Conservation (phyloP, 495 filamentous ascomycete species). For the Penicillium silybi region DNA sequence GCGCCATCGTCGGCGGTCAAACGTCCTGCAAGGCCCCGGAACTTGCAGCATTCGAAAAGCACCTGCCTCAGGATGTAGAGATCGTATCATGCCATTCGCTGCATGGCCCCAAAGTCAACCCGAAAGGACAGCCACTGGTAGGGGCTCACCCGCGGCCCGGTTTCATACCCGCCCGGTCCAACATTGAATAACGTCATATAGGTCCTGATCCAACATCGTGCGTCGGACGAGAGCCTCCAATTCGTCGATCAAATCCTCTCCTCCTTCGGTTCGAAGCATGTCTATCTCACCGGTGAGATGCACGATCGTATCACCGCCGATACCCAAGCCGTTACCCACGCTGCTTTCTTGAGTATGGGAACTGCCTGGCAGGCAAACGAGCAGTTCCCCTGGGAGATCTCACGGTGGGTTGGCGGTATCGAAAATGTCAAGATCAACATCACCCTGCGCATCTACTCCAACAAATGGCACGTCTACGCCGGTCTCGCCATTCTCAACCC, state of each 20-base stretch:
- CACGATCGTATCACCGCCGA: constrained; percentile 98
- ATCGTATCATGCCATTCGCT: constrained; percentile 97
- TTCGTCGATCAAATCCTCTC: constrained; percentile 77
- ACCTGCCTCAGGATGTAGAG: constrained; percentile 84
- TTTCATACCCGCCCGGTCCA: constrained; percentile 1
- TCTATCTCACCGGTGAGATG: constrained; percentile 77
- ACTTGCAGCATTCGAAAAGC: constrained; percentile 84
- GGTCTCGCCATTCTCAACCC: constrained; percentile 96
- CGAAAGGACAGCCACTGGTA: constrained; percentile 82
- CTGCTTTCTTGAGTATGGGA: constrained; percentile 95
- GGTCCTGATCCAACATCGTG: constrained; percentile 89
- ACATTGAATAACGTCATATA: constrained; percentile 27
- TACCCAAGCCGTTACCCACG: constrained; percentile 96
- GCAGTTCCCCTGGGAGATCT: constrained; percentile 94
- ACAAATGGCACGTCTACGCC: constrained; percentile 99
- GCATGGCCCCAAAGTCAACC: constrained; percentile 87
- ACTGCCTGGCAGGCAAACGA: constrained; percentile 90
- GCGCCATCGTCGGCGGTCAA: constrained; percentile 93
- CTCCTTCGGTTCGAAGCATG: constrained; percentile 76
- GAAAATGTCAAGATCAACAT: constrained; percentile 99
- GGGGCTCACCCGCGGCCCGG: constrained; percentile 7
- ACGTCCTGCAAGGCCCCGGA: constrained; percentile 98
- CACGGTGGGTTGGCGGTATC: constrained; percentile 90
- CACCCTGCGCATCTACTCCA: constrained; percentile 92
- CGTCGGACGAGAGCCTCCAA: constrained; percentile 67